Conservation (phyloP, 2,329 filamentous ascomycete species). For the Raffaelea albimanens region DNA sequence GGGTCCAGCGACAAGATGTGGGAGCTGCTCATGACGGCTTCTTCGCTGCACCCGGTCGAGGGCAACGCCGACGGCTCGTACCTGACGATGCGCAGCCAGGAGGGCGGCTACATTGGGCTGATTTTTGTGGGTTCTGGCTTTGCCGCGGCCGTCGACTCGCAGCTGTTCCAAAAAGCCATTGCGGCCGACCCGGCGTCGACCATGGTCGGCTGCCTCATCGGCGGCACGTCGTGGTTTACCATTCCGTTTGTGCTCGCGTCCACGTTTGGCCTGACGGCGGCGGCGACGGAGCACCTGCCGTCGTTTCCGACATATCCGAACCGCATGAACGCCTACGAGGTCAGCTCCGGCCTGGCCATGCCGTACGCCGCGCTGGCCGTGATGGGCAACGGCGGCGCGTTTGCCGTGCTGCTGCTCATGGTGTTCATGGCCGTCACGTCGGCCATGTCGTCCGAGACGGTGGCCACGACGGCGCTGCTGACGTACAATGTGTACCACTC, state of each 20-base stretch:
- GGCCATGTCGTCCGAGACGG: slow-evolving; percentile 69
- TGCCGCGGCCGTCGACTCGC: slow-evolving; percentile 72
- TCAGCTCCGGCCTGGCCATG: slow-evolving; percentile 67
- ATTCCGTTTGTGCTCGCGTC: slow-evolving; percentile 85
- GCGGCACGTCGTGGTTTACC: slow-evolving; percentile 81
- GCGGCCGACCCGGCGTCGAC: slow-evolving; percentile 76
- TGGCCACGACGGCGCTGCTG: slow-evolving; percentile 77
- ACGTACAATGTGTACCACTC: slow-evolving; percentile 84
- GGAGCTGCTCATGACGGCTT: slow-evolving; percentile 62
- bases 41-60: slow-evolving; percentile 59
- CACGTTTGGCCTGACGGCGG: slow-evolving; percentile 73
- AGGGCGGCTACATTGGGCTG: slow-evolving; percentile 80
- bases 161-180: slow-evolving; percentile 89
- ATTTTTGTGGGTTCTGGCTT: slow-evolving; percentile 52
- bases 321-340: slow-evolving; percentile 63
- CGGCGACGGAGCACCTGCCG: slow-evolving; percentile 66
- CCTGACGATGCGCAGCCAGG: slow-evolving; percentile 73
- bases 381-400: slow-evolving; percentile 61
- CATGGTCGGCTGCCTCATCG: slow-evolving; percentile 80
- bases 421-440: slow-evolving; percentile 78
- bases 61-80: slow-evolving; percentile 77
- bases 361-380: slow-evolving; percentile 62
- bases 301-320: slow-evolving; percentile 62
- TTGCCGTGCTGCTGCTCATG: slow-evolving; percentile 56
- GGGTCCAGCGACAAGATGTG: slow-evolving; percentile 71